Conservation (phyloP, 345 rosid genomes). For the Boechera stricta region DNA sequence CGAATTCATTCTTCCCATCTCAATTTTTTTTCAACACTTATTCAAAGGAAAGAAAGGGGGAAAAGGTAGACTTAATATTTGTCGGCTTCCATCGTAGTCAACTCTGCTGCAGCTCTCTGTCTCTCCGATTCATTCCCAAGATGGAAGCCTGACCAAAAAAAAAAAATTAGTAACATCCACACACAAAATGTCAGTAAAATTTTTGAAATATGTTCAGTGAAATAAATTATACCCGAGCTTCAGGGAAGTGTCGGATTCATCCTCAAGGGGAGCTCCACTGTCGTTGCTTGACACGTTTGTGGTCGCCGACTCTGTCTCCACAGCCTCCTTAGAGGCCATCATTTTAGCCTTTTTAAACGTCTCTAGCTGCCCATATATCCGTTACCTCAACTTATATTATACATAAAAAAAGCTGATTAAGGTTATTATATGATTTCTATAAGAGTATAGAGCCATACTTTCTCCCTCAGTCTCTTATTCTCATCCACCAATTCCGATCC, state of each 20-base stretch:
- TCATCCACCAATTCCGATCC: slow-evolving; percentile 80
- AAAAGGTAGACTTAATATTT: slow-evolving; percentile 17
- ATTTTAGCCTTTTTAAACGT: slow-evolving; percentile 31
- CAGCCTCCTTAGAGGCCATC: slow-evolving; percentile 48
- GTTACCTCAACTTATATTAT: not conserved
- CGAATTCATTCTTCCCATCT: slow-evolving; percentile 16
- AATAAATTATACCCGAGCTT: slow-evolving; percentile 64
- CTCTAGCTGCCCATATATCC: slow-evolving; percentile 25
- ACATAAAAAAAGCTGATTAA: not conserved
- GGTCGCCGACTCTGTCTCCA: slow-evolving; percentile 67
- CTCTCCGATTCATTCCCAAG: slow-evolving; percentile 25
- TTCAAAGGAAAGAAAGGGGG: slow-evolving; percentile 6
- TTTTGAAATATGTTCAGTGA: not conserved
- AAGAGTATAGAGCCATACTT: slow-evolving; percentile 46
- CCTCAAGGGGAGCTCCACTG: slow-evolving; percentile 56
- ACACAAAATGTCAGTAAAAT: not conserved
- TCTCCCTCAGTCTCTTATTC: slow-evolving; percentile 64
- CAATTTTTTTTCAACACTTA: slow-evolving; percentile 21
- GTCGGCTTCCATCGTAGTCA: not conserved
- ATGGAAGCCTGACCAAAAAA: slow-evolving; percentile 30
- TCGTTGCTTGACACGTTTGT: slow-evolving; percentile 52
- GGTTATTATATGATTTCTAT: not conserved
- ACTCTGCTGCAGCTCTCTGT: slow-evolving; percentile 5
- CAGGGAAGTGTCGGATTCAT: slow-evolving; percentile 78
- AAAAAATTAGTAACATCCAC: not conserved